Percentiles rank a stretch among this genome's conserved stretches.
These are phyloP conservation scores for Vinca minor DNA, from an alignment of 257 asterid species.

Conservation along the genomic window DNA sequence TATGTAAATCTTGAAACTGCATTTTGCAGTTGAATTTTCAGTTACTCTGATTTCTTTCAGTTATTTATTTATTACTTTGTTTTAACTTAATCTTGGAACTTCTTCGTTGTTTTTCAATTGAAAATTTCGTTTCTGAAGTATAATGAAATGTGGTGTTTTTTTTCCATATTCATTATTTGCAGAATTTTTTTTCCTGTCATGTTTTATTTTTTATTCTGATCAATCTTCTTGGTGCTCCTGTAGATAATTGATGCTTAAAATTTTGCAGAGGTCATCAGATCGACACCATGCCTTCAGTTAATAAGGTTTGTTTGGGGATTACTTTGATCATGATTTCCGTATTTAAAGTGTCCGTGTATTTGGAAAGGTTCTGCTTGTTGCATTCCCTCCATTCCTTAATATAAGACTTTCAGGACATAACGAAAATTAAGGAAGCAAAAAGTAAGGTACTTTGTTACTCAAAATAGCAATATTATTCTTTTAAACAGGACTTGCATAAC, in stretches of 20 bases:
- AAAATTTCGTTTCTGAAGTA: neutral
- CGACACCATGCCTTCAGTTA: conserved; percentile 16
- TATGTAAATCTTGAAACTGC: conserved; percentile 2
- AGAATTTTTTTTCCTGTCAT: neutral
- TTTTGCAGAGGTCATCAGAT: conserved; percentile 8
- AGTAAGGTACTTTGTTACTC: no score
- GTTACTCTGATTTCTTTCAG: neutral
- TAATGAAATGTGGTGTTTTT: neutral
- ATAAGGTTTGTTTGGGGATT: conserved; percentile 10
- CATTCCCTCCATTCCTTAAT: no score
- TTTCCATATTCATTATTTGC: neutral
- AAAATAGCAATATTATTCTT: no score
- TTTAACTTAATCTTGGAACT: conserved; percentile 1
- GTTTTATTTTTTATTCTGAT: neutral
- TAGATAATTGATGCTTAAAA: conserved; percentile 11
- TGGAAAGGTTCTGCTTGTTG: no score
- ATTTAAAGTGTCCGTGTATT: neutral
- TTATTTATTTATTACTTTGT: neutral
- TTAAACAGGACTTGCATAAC: no score
- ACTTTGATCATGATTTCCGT: neutral
- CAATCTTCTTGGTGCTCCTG: neutral
- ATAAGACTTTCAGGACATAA: no score
- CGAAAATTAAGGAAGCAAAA: no score
- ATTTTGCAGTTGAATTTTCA: neutral
- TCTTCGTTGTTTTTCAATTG: neutral